Percentiles rank a stretch among this genome's conserved stretches.
Evolutionary conservation across 1,139 yeast species (phyloP).

Genomic region (Yamadazyma membranifaciens): DNA sequence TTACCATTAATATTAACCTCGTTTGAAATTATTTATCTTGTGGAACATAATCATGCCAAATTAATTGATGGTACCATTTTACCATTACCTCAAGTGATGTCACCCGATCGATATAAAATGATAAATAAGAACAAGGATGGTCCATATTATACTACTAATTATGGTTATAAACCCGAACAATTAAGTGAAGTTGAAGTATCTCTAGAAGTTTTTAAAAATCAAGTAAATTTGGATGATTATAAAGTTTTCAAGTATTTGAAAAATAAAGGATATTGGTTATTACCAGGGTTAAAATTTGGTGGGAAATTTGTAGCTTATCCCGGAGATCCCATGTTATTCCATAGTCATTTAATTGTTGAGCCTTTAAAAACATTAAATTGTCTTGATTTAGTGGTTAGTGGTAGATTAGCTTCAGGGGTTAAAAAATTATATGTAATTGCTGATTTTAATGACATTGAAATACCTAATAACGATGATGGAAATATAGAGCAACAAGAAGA

Average conservation of each 20-base stretch:
- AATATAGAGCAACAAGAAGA: neutral
- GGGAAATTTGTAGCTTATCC: conserved; percentile 89
- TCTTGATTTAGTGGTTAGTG: conserved; percentile 69
- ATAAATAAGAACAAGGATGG: conserved; percentile 6
- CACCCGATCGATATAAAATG: conserved; percentile 6
- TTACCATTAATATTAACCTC: conserved; percentile 72
- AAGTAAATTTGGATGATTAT: conserved; percentile 13
- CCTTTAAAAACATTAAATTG: conserved; percentile 48
- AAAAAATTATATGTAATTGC: conserved; percentile 75
- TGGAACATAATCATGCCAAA: conserved; percentile 39
- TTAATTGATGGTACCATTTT: conserved; percentile 9
- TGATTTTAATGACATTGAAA: conserved; percentile 1
- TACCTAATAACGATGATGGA: conserved; percentile 7
- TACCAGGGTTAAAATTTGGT: conserved; percentile 91
- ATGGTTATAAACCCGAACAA: conserved; percentile 1
- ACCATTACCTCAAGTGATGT: conserved; percentile 7
- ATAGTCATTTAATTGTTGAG: conserved; percentile 78
- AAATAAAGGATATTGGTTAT: conserved; percentile 48
- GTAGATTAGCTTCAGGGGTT: conserved; percentile 89
- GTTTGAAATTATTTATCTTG: conserved; percentile 73
- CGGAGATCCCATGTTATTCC: conserved; percentile 89
- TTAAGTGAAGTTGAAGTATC: conserved; percentile 1
- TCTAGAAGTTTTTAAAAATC: conserved; percentile 5
- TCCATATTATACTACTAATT: conserved; percentile 6
- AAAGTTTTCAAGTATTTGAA: conserved; percentile 39